These are phyloP conservation scores for Solanum neorickii DNA, from an alignment of 257 asterid species.

Conservation along the genomic window DNA sequence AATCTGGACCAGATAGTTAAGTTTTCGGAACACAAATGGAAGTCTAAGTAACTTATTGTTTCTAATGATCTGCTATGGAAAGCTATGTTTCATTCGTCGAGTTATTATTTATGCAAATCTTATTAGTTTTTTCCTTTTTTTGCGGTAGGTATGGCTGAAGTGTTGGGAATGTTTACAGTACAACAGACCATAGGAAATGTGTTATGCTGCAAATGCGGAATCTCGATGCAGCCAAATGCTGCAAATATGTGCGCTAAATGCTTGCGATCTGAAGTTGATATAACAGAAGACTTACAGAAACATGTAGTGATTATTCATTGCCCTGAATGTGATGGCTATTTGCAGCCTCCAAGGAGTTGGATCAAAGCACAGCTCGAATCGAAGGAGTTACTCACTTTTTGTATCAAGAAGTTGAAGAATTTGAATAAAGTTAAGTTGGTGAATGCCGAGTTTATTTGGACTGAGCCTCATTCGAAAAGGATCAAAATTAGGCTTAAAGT, in stretches of 20 bases:
- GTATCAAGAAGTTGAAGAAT: background rate
- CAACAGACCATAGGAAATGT: conserved; percentile 18
- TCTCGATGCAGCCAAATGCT: conserved; percentile 24
- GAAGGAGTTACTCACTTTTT: background rate
- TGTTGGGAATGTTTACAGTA: conserved; percentile 22
- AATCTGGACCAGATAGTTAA: background rate
- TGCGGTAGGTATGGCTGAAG: conserved; percentile 10
- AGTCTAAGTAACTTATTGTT: background rate
- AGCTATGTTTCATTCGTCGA: background rate
- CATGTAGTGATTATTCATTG: background rate
- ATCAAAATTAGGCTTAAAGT: conserved; percentile 5
- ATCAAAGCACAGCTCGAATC: background rate
- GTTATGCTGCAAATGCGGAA: conserved; percentile 34
- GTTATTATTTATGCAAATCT: background rate
- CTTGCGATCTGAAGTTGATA: background rate
- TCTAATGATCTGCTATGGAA: background rate
- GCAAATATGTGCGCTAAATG: conserved; percentile 17
- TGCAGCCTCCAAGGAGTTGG: background rate
- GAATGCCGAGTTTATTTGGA: background rate
- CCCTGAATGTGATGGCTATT: background rate
- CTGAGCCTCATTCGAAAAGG: background rate
- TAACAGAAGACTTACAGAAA: background rate
- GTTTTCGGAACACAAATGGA: background rate
- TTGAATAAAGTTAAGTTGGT: background rate
- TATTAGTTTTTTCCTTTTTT: too few species aligned